Percentiles rank a stretch among this genome's conserved stretches.
These are phyloP conservation scores for Ustilago curta DNA, from an alignment of 1,284 basidiomycete species.

Conservation along the genomic window DNA sequence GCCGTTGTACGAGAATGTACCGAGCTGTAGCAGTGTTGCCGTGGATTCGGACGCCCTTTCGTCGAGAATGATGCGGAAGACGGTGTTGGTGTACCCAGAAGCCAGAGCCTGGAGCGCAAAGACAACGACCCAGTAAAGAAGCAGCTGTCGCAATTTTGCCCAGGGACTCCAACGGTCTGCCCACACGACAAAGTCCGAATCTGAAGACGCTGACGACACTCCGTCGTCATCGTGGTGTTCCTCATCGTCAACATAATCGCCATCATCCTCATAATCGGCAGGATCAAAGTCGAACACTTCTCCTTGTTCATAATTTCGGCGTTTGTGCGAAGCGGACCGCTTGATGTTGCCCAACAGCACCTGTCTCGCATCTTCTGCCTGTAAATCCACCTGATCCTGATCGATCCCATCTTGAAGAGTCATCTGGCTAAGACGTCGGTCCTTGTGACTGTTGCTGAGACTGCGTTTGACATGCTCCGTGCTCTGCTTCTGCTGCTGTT, in stretches of 20 bases:
- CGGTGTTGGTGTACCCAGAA: constrained; percentile 48
- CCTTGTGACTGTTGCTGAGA: constrained; percentile 30
- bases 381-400: constrained; percentile 21
- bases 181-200: constrained; percentile 32
- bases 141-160: constrained; percentile 40
- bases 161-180: constrained; percentile 47
- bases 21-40: constrained; percentile 17
- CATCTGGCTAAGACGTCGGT: constrained; percentile 39
- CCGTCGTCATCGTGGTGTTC: constrained; percentile 18
- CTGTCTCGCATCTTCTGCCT: constrained; percentile 18
- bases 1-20: constrained; percentile 40
- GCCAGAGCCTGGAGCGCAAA: constrained; percentile 49
- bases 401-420: constrained; percentile 41
- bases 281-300: constrained; percentile 37
- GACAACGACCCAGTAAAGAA: constrained; percentile 29
- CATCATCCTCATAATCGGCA: constrained; percentile 36
- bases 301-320: constrained; percentile 16
- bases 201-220: constrained; percentile 18
- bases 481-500: constrained; percentile 7
- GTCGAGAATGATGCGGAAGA: constrained; percentile 19
- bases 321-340: constrained; percentile 19
- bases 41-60: constrained; percentile 5
- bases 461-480: constrained; percentile 23
- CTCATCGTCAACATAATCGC: constrained; percentile 17
- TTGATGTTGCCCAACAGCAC: constrained; percentile 28